A percentile compares a stretch with the other conserved stretches of the same genome.
These are phyloP conservation scores for Cordyceps farinosa DNA, from an alignment of 2,329 filamentous ascomycete species.

Conservation along the genomic window DNA sequence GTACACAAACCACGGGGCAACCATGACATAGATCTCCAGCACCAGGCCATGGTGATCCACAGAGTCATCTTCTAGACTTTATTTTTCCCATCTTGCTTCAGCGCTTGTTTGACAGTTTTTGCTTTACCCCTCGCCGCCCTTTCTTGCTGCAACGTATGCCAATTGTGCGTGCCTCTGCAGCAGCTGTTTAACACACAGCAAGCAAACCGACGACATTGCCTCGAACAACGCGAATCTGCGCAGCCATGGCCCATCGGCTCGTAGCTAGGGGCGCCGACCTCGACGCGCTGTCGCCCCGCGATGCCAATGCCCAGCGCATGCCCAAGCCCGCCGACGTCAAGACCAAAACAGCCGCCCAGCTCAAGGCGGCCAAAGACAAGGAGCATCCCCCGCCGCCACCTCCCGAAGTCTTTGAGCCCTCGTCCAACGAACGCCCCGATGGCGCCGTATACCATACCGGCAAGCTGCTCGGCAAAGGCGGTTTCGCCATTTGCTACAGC, in stretches of 20 bases:
- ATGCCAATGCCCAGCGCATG: slow-evolving; percentile 58
- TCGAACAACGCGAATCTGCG: background rate
- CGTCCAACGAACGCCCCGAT: slow-evolving; percentile 65
- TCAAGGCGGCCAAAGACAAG: slow-evolving; percentile 59
- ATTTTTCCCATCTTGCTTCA: slow-evolving; percentile 14
- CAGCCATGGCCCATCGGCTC: slow-evolving; percentile 46
- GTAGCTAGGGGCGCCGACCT: slow-evolving; percentile 51
- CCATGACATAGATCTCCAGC: slow-evolving; percentile 7
- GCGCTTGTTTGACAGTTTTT: slow-evolving; percentile 10
- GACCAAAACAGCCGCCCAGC: slow-evolving; percentile 48
- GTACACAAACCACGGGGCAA: slow-evolving; percentile 34
- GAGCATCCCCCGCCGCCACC: slow-evolving; percentile 65
- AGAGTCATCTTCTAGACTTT: slow-evolving; percentile 18
- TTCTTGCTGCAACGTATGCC: slow-evolving; percentile 3
- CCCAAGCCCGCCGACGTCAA: slow-evolving; percentile 49
- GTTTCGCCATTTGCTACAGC: slow-evolving; percentile 78
- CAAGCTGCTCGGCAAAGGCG: slow-evolving; percentile 72
- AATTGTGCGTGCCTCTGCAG: background rate
- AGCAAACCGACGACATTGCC: slow-evolving; percentile 1
- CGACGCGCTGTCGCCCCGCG: slow-evolving; percentile 62
- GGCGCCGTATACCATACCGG: slow-evolving; percentile 72
- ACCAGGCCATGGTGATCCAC: slow-evolving; percentile 7
- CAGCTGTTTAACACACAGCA: background rate
- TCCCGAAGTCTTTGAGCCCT: slow-evolving; percentile 55
- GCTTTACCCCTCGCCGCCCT: background rate